Percentiles rank a stretch among this genome's conserved stretches.
phyloP scores from a whole-genome alignment of 371 early-diverging fungal species.

The Smittium culicis region DNA sequence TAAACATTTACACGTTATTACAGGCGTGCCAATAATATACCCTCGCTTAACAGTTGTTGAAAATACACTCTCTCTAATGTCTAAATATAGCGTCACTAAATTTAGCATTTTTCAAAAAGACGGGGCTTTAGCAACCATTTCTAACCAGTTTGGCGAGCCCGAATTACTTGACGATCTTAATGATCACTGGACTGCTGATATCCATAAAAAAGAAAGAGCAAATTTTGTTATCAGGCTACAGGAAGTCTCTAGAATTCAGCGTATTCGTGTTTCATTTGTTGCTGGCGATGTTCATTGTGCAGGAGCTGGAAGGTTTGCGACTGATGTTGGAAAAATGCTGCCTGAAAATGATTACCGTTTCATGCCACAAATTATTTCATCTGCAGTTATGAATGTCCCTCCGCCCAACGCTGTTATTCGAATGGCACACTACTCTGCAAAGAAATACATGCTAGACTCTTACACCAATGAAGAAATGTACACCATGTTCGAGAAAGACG shows the following conservation, averaged over 20 bases:
- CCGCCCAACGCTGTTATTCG: conserved; percentile 32
- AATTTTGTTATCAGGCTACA: conserved; percentile 49
- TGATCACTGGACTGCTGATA: conserved; percentile 61
- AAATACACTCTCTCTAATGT: conserved; percentile 40
- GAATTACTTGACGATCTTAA: conserved; percentile 67
- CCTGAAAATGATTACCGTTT: conserved; percentile 45
- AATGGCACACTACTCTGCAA: conserved; percentile 27
- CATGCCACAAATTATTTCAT: conserved; percentile 63
- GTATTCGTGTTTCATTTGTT: conserved; percentile 63
- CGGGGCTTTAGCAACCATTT: conserved; percentile 38
- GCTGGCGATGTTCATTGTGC: conserved; percentile 79
- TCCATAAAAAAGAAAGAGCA: conserved; percentile 55
- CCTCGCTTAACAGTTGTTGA: conserved; percentile 57
- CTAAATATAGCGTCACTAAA: conserved; percentile 28
- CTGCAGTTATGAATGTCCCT: conserved; percentile 54
- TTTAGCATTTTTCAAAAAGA: conserved; percentile 35
- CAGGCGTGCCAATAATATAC: conserved; percentile 61
- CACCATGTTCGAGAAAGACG: conserved; percentile 27
- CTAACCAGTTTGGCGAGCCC: conserved; percentile 64
- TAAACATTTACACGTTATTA: conserved; percentile 50
- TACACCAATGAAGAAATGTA: conserved; percentile 29
- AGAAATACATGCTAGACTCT: conserved; percentile 23
- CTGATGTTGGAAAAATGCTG: conserved; percentile 19
- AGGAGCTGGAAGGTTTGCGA: conserved; percentile 49
- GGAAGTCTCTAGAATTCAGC: conserved; percentile 39